These are phyloP conservation scores for Panicum virgatum DNA, from an alignment of 202 grass and related monocot genomes.

Conservation along the genomic window DNA sequence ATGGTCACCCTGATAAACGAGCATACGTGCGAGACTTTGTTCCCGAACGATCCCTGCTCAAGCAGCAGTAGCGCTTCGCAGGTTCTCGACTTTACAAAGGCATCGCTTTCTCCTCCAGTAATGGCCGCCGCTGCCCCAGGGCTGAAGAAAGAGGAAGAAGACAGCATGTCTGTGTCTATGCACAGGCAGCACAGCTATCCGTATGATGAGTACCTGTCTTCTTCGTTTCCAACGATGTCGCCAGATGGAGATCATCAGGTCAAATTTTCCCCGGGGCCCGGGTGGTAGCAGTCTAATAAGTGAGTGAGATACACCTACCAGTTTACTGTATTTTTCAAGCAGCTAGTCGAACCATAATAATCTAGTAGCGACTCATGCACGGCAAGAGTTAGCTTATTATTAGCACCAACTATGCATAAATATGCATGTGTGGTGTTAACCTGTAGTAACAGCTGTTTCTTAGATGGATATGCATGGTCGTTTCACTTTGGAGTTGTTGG, in stretches of 20 bases:
- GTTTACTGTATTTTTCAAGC: background rate
- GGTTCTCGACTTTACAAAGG: constrained; percentile 48
- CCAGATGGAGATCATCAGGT: background rate
- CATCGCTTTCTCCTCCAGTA: constrained; percentile 17
- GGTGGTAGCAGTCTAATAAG: background rate
- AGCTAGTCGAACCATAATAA: constrained; percentile 14
- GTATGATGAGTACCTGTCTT: constrained; percentile 13
- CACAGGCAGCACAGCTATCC: constrained; percentile 5
- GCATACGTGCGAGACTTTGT: constrained; percentile 46
- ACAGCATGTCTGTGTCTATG: background rate
- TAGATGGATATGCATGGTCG: background rate
- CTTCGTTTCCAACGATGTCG: background rate
- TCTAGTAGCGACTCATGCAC: background rate
- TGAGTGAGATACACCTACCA: background rate
- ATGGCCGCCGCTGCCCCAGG: background rate
- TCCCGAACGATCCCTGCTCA: constrained; percentile 24
- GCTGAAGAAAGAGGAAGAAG: constrained; percentile 33
- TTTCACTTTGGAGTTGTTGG: background rate
- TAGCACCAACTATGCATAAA: no score
- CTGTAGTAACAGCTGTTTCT: background rate
- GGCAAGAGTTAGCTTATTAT: background rate
- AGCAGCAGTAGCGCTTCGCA: constrained; percentile 26
- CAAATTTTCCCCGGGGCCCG: background rate
- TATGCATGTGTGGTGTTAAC: background rate
- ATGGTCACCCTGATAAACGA: constrained; percentile 45